Evolutionary conservation across 345 rosid genomes (phyloP).

Genomic region (Clarkia xantiana): DNA sequence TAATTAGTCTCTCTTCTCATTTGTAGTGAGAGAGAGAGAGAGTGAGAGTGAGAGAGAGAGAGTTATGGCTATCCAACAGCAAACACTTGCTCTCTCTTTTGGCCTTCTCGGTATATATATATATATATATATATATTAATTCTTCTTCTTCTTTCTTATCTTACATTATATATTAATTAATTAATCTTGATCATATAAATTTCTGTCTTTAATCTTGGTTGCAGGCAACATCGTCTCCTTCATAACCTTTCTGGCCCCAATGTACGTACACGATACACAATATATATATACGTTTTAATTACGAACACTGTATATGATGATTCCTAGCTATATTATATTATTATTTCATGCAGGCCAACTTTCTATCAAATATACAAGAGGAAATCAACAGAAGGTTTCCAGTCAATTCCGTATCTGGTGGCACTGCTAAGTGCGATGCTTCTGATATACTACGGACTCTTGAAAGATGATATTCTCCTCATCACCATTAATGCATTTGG

Average conservation of each 20-base stretch:
- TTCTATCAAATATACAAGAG: slow-evolving; percentile 43
- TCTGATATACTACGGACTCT: slow-evolving; percentile 52
- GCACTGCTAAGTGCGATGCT: slow-evolving; percentile 65
- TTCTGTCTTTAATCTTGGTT: slow-evolving; percentile 1
- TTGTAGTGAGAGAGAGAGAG: not conserved
- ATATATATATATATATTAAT: not conserved
- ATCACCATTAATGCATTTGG: slow-evolving; percentile 47
- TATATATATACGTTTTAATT: too few relatives aligned
- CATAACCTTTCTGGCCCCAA: slow-evolving; percentile 52
- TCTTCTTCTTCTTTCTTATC: not conserved
- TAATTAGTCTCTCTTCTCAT: not conserved
- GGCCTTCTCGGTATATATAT: slow-evolving; percentile 48
- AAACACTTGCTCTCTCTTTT: slow-evolving; percentile 30
- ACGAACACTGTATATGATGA: not conserved
- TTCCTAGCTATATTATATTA: not conserved
- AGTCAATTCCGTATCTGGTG: slow-evolving; percentile 57
- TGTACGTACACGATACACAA: slow-evolving; percentile 23
- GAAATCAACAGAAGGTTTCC: slow-evolving; percentile 63
- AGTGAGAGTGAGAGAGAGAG: too few relatives aligned
- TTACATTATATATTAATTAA: too few relatives aligned
- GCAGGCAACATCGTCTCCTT: slow-evolving; percentile 59
- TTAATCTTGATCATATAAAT: too few relatives aligned
- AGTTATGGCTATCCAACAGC: slow-evolving; percentile 28
- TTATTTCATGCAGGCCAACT: slow-evolving; percentile 32
- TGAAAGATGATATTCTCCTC: slow-evolving; percentile 32